A percentile compares a stretch with the other conserved stretches of the same genome.
Evolutionary conservation across 23 red algal genomes (phyloP).

Genomic region (Chondrus crispus): DNA sequence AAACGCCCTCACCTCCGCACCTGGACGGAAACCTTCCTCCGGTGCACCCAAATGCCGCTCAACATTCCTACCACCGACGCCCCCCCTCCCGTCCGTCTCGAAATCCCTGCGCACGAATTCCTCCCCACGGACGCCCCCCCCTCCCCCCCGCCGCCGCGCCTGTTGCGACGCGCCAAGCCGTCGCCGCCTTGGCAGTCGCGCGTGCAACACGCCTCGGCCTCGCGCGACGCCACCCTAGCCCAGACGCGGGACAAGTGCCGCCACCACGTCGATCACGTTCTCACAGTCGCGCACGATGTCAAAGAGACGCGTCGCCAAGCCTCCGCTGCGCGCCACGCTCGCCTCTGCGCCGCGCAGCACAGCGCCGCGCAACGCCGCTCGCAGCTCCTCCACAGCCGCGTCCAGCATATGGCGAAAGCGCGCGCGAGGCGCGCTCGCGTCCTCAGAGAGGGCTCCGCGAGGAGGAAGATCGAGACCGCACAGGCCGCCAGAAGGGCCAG

Average conservation of each 20-base stretch:
- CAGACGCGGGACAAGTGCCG: constrained; percentile 20
- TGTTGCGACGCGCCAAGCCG: not conserved
- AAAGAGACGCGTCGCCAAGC: constrained; percentile 32
- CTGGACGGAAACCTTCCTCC: constrained; percentile 52
- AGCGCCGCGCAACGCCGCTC: constrained; percentile 1
- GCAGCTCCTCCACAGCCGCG: constrained; percentile 2
- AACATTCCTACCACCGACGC: not conserved
- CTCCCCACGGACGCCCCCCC: constrained; percentile 31
- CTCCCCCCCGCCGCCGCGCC: not conserved
- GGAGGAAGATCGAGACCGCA: constrained; percentile 10
- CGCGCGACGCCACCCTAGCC: constrained; percentile 32
- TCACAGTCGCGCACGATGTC: constrained; percentile 12
- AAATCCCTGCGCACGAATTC: constrained; percentile 41
- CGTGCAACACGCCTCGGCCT: not conserved
- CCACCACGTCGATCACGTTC: constrained; percentile 42
- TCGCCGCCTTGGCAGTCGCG: constrained; percentile 5
- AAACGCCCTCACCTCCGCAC: too few relatives aligned
- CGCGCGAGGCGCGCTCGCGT: constrained; percentile 11
- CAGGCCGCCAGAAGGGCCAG: not conserved
- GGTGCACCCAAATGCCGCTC: not conserved
- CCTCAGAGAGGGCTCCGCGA: constrained; percentile 24
- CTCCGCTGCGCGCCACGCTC: not conserved
- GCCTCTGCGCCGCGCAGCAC: not conserved
- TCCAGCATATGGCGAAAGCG: constrained; percentile 17
- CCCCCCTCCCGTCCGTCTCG: constrained; percentile 15